Base-by-base conservation (phyloP, 129 eudicot species). In the Centella asiatica region DNA sequence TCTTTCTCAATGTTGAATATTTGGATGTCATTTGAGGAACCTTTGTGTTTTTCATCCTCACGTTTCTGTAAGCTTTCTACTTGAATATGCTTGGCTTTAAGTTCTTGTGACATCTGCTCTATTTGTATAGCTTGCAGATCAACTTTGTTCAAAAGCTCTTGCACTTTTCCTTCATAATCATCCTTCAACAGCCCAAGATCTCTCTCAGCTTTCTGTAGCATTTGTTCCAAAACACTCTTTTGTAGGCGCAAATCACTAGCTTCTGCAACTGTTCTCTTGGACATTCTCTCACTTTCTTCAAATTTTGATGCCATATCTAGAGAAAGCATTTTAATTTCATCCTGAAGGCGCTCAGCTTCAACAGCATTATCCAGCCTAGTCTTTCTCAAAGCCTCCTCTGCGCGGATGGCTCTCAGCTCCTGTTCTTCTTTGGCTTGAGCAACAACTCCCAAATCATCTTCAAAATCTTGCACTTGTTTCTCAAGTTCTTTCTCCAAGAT, bases 311-410 rank as follows among this genome's bases (percentile, higher is more conserved):
- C 44, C 81, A 86, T 71, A 59, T 86, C 95, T 12, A 58, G 66
- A 44, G 80, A 82, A 44, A 77, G 66, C 60, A 69, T 74, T 22
- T 62, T 58, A 67, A 80, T 64, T 60, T 86, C 87, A 52, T 79
- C 95, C 65, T 79, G 85, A 68, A 81, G 83, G 57, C 69, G 64
- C 77, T 86, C 81, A 8, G 79, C 78, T 37, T 76, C 72, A 27
- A 57, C 49, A 37, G 78, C 73, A 52, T 77, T 74, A 45, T 53
- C 71, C 72, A 47, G 60, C 57, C 55, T 71, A 31, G 77, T 53
- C 49, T 59, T 77, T 64, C 84, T 80, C 62, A 93, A 59, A 14
- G 81, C 82, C 67, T 87, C 95, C 73, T 92, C 95, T 32, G 95
- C 88, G 68, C 52, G 67, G 45, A 79, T 66, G 44, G 87, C 83